These are phyloP conservation scores for Mortierella sp. DNA, from an alignment of 371 early-diverging fungal genomes.

Conservation along the genomic window DNA sequence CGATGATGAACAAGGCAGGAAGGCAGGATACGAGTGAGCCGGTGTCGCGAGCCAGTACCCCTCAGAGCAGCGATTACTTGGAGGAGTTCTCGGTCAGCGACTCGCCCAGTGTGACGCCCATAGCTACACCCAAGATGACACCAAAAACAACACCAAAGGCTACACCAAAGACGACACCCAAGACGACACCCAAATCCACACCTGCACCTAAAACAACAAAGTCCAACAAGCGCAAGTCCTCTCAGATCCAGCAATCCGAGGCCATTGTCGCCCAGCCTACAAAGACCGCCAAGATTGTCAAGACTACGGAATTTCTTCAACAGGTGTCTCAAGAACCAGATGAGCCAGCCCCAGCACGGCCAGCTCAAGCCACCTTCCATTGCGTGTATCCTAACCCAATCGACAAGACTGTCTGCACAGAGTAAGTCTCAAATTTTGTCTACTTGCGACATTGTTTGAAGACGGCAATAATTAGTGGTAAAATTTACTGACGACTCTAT, in stretches of 20 bases:
- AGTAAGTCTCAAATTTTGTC: constrained; percentile 20
- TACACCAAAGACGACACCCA: background rate
- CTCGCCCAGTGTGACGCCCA: background rate
- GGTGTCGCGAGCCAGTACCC: constrained; percentile 12
- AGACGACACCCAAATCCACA: background rate
- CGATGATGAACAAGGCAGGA: constrained; percentile 35
- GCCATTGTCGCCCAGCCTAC: background rate
- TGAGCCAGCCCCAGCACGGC: background rate
- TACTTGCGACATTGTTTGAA: background rate
- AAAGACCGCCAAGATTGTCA: background rate
- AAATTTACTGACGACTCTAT: background rate
- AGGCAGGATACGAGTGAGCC: constrained; percentile 19
- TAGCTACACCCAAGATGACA: background rate
- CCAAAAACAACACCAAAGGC: background rate
- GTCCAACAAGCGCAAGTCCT: constrained; percentile 31
- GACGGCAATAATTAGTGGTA: background rate
- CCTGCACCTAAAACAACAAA: constrained; percentile 19
- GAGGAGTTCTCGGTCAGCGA: background rate
- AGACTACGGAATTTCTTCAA: background rate
- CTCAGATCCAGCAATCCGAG: constrained; percentile 13
- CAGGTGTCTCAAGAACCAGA: constrained; percentile 1
- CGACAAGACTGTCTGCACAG: constrained; percentile 20
- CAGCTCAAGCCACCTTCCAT: constrained; percentile 1
- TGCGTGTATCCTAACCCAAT: constrained; percentile 30
- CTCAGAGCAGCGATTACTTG: background rate